Evolutionary conservation across 1,284 basidiomycete genomes (phyloP).

Genomic region (Psilocybe mexicana): DNA sequence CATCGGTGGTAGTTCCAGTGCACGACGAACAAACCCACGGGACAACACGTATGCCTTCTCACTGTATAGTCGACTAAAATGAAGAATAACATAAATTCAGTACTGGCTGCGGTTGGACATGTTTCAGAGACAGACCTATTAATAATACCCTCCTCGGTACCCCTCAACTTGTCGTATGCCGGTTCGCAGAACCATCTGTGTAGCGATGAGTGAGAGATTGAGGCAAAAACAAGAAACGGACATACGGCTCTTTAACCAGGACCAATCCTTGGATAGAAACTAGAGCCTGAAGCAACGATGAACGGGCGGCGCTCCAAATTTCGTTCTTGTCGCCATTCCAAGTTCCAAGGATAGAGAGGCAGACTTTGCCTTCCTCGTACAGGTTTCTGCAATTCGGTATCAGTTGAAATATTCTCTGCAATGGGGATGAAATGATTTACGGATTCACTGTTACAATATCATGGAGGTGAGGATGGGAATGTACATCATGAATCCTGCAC

Average conservation of each 20-base stretch:
- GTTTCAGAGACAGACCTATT: slow-evolving; percentile 57
- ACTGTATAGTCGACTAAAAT: slow-evolving; percentile 73
- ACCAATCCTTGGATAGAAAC: slow-evolving; percentile 95
- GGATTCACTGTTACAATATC: slow-evolving; percentile 59
- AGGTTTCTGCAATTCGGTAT: slow-evolving; percentile 59
- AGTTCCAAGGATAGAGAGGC: slow-evolving; percentile 87
- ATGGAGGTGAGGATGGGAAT: neutral
- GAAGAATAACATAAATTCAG: neutral
- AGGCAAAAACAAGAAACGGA: neutral
- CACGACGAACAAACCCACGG: slow-evolving; percentile 83
- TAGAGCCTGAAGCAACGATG: slow-evolving; percentile 87
- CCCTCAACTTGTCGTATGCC: slow-evolving; percentile 86
- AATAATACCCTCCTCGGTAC: slow-evolving; percentile 85
- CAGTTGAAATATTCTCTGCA: neutral
- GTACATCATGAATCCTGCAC: slow-evolving; percentile 19
- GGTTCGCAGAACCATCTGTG: slow-evolving; percentile 88
- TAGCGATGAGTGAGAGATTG: neutral
- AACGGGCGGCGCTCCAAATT: slow-evolving; percentile 79
- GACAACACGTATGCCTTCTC: slow-evolving; percentile 94
- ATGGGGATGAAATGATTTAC: slow-evolving; percentile 41
- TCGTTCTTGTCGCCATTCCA: slow-evolving; percentile 90
- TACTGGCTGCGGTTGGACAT: neutral
- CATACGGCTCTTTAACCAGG: slow-evolving; percentile 87
- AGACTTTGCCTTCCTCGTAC: slow-evolving; percentile 96
- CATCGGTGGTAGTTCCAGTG: slow-evolving; percentile 75